phyloP scores from a whole-genome alignment of 2,329 filamentous ascomycete species.

The Thielaviopsis punctulata region DNA sequence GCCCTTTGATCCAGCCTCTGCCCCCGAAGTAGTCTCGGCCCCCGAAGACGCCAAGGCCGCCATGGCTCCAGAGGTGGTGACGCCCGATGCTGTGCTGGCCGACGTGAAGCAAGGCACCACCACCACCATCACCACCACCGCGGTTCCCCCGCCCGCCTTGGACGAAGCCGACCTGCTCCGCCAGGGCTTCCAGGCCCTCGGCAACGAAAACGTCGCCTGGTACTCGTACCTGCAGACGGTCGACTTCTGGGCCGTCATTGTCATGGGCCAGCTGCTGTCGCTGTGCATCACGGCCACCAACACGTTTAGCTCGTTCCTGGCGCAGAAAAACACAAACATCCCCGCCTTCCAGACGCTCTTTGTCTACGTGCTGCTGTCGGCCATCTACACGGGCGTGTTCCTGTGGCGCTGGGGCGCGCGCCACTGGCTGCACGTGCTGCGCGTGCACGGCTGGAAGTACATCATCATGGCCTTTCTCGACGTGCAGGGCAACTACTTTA shows the following conservation, averaged over 20 bases:
- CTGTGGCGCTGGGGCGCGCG: conserved; percentile 63
- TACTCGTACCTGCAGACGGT: conserved; percentile 63
- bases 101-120: background rate
- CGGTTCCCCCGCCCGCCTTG: no score
- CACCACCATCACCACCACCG: background rate
- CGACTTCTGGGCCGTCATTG: conserved; percentile 75
- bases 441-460: conserved; percentile 77
- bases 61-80: conserved; percentile 5
- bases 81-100: no score
- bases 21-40: conserved; percentile 6
- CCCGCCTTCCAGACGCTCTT: conserved; percentile 93
- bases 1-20: conserved; percentile 13
- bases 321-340: conserved; percentile 50
- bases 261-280: conserved; percentile 67
- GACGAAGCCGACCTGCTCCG: conserved; percentile 24
- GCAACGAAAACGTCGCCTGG: conserved; percentile 38
- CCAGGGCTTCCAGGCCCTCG: conserved; percentile 36
- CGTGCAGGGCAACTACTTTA: conserved; percentile 95
- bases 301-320: conserved; percentile 70
- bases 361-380: conserved; percentile 72
- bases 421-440: conserved; percentile 46
- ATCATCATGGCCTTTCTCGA: conserved; percentile 84
- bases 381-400: conserved; percentile 68
- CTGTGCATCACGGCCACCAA: conserved; percentile 87
- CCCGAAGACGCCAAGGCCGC: background rate